Conservation (phyloP, 129 eudicot genomes). For the Erigeron canadensis region DNA sequence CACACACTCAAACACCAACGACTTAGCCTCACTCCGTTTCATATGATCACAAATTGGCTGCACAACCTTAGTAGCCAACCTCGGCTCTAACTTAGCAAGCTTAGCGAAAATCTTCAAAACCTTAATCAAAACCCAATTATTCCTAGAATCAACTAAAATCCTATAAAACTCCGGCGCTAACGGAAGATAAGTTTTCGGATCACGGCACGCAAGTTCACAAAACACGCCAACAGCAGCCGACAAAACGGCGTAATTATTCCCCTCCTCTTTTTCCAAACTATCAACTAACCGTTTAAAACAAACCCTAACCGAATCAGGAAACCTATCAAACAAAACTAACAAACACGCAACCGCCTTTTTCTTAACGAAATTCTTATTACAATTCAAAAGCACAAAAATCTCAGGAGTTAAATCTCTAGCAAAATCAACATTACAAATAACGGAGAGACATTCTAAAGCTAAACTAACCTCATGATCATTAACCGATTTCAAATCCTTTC, state of each 20-base stretch:
- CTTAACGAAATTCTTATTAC: constrained; percentile 48
- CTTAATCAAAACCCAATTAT: constrained; percentile 91
- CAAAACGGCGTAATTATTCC: constrained; percentile 37
- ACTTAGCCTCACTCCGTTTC: constrained; percentile 73
- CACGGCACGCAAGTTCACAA: constrained; percentile 68
- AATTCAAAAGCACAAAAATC: constrained; percentile 43
- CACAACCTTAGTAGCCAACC: constrained; percentile 73
- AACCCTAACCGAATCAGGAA: constrained; percentile 85
- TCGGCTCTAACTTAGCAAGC: constrained; percentile 73
- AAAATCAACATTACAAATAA: constrained; percentile 59
- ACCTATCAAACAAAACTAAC: constrained; percentile 55
- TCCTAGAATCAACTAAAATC: constrained; percentile 74
- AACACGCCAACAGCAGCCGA: constrained; percentile 74
- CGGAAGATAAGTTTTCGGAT: constrained; percentile 68
- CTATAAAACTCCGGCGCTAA: constrained; percentile 91
- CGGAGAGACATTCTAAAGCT: constrained; percentile 53
- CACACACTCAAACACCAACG: constrained; percentile 89
- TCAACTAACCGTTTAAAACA: constrained; percentile 90
- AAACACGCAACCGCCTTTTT: constrained; percentile 65
- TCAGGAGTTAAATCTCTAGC: constrained; percentile 68
- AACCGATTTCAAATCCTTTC: constrained; percentile 65
- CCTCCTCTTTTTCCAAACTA: constrained; percentile 54
- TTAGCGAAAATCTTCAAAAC: constrained; percentile 75
- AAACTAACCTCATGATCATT: constrained; percentile 66
- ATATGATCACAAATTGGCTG: constrained; percentile 82